A percentile compares a stretch with the other conserved stretches of the same genome.
Conservation (phyloP, 2,329 filamentous ascomycete species). For the Zasmidium cellare region DNA sequence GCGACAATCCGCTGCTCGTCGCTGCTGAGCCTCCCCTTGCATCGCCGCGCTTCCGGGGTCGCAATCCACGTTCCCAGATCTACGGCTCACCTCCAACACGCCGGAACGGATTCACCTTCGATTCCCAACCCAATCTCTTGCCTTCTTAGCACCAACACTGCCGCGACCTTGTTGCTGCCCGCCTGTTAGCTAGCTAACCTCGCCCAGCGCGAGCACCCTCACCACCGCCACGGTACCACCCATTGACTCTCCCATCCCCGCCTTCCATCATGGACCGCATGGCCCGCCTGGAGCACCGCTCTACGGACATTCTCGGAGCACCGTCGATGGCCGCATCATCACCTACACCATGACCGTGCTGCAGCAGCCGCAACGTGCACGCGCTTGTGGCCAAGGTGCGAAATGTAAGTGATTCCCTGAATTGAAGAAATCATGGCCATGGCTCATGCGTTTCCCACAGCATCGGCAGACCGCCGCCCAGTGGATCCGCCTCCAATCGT, state of each 20-base stretch:
- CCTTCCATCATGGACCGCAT: constrained; percentile 26
- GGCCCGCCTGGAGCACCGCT: constrained; percentile 11
- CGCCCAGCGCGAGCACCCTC: constrained; percentile 1
- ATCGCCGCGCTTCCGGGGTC: background rate
- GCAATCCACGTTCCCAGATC: constrained; percentile 3
- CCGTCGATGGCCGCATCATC: constrained; percentile 72
- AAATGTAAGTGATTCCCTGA: constrained; percentile 67
- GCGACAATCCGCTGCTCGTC: background rate
- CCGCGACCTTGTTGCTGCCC: constrained; percentile 6
- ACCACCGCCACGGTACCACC: background rate
- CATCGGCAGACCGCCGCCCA: constrained; percentile 82
- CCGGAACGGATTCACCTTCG: constrained; percentile 6
- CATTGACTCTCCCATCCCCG: background rate
- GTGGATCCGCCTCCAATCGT: constrained; percentile 95
- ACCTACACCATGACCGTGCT: constrained; percentile 83
- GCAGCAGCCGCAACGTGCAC: constrained; percentile 89
- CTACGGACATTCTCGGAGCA: constrained; percentile 57
- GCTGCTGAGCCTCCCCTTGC: background rate
- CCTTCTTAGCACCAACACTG: background rate
- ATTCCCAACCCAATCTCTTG: constrained; percentile 5
- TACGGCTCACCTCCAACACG: constrained; percentile 15
- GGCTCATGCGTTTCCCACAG: constrained; percentile 44
- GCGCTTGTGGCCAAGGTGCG: constrained; percentile 91
- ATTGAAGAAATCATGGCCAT: background rate
- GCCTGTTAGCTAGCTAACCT: background rate